phyloP scores from a whole-genome alignment of 129 eudicot genomes.

The Flaveria trinervia region DNA sequence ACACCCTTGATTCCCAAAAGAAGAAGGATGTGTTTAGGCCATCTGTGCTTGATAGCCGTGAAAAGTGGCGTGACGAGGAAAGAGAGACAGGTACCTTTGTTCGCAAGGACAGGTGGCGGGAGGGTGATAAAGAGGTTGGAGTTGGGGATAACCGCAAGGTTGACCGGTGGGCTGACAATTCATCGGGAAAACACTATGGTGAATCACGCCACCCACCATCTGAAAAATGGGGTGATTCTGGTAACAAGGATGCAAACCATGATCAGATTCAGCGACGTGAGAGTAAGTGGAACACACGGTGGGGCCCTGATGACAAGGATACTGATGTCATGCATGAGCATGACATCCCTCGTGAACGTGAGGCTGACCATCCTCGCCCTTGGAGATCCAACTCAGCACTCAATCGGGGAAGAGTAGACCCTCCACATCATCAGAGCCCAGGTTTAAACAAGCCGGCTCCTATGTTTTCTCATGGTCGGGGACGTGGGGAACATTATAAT shows the following conservation, averaged over 20 bases:
- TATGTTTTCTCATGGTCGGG: conserved; percentile 65
- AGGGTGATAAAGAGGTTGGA: conserved; percentile 64
- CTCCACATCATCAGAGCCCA: conserved; percentile 50
- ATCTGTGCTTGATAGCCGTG: conserved; percentile 80
- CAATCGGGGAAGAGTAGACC: conserved; percentile 68
- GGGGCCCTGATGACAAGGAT: conserved; percentile 87
- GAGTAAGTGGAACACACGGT: conserved; percentile 87
- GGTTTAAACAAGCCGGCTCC: conserved; percentile 55
- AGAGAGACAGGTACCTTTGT: conserved; percentile 67
- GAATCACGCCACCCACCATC: conserved; percentile 65
- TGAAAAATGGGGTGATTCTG: conserved; percentile 69
- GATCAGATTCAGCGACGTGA: conserved; percentile 95
- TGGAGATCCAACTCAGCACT: conserved; percentile 83
- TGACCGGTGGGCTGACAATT: conserved; percentile 67
- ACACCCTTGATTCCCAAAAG: conserved; percentile 50
- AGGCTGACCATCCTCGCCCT: conserved; percentile 70
- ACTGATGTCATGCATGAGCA: conserved; percentile 50
- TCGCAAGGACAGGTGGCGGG: conserved; percentile 88
- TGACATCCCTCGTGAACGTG: conserved; percentile 45
- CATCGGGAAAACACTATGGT: conserved; percentile 63
- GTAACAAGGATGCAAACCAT: conserved; percentile 50
- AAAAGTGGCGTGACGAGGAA: conserved; percentile 97
- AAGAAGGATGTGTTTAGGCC: conserved; percentile 90
- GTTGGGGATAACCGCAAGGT: conserved; percentile 57
- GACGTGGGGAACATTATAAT: conserved; percentile 61